Conservation (phyloP, 176 grass and related monocot species). For the Elaeis guineensis region DNA sequence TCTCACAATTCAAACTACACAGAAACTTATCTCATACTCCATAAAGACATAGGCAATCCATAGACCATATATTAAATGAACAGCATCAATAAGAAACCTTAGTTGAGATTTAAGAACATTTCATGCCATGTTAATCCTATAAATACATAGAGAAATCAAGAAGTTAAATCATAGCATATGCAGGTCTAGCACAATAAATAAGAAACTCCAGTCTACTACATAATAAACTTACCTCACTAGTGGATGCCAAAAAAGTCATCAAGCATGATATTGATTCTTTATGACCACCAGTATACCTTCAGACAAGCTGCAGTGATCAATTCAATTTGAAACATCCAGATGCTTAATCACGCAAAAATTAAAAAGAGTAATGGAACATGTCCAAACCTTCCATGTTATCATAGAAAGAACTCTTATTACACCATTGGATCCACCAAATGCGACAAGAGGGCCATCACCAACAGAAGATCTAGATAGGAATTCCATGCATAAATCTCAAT, state of each 20-base stretch:
- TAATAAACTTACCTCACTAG: conserved; percentile 60
- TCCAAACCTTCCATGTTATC: conserved; percentile 97
- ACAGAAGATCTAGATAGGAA: conserved; percentile 77
- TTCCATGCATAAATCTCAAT: conserved; percentile 61
- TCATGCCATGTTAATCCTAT: too few species aligned
- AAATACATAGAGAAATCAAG: too few species aligned
- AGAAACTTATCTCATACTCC: too few species aligned
- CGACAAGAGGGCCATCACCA: conserved; percentile 87
- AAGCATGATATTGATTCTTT: conserved; percentile 92
- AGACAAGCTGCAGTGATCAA: conserved; percentile 60
- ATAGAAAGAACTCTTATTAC: conserved; percentile 99
- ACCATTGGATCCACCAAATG: conserved; percentile 88
- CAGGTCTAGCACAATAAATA: too few species aligned
- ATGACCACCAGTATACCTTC: conserved; percentile 97
- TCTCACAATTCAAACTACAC: too few species aligned
- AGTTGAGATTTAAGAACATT: too few species aligned
- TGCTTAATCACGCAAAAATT: conserved; percentile 18
- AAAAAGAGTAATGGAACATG: conserved; percentile 7
- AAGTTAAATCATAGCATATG: too few species aligned
- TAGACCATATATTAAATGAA: too few species aligned
- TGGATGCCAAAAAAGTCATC: conserved; percentile 86
- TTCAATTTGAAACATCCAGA: conserved; percentile 17
- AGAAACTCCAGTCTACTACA: too few species aligned
- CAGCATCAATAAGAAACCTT: too few species aligned
- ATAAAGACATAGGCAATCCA: too few species aligned